Conservation (phyloP, 2,329 filamentous ascomycete genomes). For the Exophiala calicioides region DNA sequence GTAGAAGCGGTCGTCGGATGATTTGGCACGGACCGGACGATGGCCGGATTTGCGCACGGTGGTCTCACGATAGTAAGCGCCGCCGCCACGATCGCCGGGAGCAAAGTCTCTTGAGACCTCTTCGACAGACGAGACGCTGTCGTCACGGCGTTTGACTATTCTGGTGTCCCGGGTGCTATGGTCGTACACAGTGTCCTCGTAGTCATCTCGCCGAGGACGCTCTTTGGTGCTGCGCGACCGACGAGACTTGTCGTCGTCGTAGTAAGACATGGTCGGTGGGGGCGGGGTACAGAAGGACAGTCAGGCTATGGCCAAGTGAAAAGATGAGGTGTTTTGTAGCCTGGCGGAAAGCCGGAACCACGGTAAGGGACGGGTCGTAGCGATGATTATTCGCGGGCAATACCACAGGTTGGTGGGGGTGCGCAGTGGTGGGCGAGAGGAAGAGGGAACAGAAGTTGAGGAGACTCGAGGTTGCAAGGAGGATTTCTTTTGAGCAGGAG, state of each 20-base stretch:
- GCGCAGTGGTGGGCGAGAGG: background rate
- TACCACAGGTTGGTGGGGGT: background rate
- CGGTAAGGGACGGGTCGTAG: slow-evolving; percentile 26
- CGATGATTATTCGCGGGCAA: slow-evolving; percentile 13
- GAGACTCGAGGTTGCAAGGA: slow-evolving; percentile 1
- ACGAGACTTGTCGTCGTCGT: slow-evolving; percentile 56
- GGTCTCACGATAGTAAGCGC: slow-evolving; percentile 36
- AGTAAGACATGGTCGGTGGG: slow-evolving; percentile 41
- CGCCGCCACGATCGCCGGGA: slow-evolving; percentile 60
- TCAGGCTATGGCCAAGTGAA: slow-evolving; percentile 17
- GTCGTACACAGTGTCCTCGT: slow-evolving; percentile 29
- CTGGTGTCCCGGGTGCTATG: slow-evolving; percentile 27
- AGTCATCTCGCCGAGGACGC: slow-evolving; percentile 26
- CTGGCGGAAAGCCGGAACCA: slow-evolving; percentile 26
- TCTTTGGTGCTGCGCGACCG: slow-evolving; percentile 39
- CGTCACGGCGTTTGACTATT: slow-evolving; percentile 57
- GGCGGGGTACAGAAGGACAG: slow-evolving; percentile 5
- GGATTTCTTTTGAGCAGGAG: slow-evolving; percentile 7
- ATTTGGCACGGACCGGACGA: slow-evolving; percentile 34
- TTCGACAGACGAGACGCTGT: slow-evolving; percentile 74
- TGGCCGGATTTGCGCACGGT: slow-evolving; percentile 38
- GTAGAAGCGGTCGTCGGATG: slow-evolving; percentile 38
- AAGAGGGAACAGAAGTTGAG: background rate
- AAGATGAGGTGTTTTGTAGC: slow-evolving; percentile 16
- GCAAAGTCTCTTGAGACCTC: slow-evolving; percentile 84